Evolutionary conservation across 192 early-diverging fungal species (phyloP).

Genomic region (Cetraspora pellucida): DNA sequence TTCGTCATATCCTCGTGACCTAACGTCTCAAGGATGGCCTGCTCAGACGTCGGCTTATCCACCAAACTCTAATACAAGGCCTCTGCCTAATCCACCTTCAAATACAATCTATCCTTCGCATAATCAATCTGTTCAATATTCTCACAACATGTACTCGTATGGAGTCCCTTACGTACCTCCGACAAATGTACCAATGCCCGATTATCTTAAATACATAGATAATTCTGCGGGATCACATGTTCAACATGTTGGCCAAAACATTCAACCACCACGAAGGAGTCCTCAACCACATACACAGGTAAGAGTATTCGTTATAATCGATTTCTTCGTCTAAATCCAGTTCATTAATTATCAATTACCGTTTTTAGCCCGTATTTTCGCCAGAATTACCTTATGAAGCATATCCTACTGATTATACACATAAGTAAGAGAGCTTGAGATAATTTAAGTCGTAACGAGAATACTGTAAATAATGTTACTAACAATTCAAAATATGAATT

Average conservation of each 20-base stretch:
- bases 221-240: background rate
- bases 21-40: constrained; percentile 27
- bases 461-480: background rate
- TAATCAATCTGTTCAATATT: background rate
- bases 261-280: background rate
- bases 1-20: constrained; percentile 13
- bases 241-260: background rate
- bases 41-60: background rate
- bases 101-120: background rate
- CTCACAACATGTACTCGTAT: background rate
- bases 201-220: constrained; percentile 4
- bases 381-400: constrained; percentile 4
- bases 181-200: background rate
- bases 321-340: background rate
- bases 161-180: background rate
- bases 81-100: background rate
- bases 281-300: background rate
- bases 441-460: background rate
- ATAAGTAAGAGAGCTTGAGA: background rate
- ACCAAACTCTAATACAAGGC: background rate
- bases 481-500: background rate
- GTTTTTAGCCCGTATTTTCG: background rate
- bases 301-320: background rate
- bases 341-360: background rate
- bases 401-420: constrained; percentile 13